A percentile compares a stretch with the other conserved stretches of the same genome.
Evolutionary conservation across 495 filamentous ascomycete genomes (phyloP).

Genomic region (Penicillium bialowiezense): DNA sequence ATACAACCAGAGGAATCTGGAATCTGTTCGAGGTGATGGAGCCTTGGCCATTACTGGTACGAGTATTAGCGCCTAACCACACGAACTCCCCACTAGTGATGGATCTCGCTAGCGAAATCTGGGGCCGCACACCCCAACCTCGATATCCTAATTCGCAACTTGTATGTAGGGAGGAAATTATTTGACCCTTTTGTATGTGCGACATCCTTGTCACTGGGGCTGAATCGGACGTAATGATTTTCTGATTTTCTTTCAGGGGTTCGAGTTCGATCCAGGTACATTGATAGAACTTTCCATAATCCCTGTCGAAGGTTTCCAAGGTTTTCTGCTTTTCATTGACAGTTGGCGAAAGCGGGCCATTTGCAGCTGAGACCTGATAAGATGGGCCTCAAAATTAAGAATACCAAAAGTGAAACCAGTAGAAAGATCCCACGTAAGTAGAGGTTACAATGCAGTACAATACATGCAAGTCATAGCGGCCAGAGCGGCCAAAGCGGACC

Average conservation of each 20-base stretch:
- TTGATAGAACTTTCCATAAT: slow-evolving; percentile 22
- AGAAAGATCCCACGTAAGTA: slow-evolving; percentile 1
- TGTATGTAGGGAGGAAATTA: neutral
- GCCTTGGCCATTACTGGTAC: neutral
- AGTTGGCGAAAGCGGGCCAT: no score
- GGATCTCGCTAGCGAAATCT: slow-evolving; percentile 33
- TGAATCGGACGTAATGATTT: neutral
- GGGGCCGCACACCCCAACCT: slow-evolving; percentile 28
- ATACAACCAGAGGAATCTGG: neutral
- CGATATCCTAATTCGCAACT: slow-evolving; percentile 6
- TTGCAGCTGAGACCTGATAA: no score
- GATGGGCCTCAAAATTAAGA: neutral
- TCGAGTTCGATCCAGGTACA: slow-evolving; percentile 6
- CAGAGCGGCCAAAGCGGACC: slow-evolving; percentile 2
- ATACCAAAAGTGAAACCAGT: neutral
- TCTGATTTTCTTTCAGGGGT: slow-evolving; percentile 9
- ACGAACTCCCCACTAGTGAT: slow-evolving; percentile 25
- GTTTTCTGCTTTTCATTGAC: no score
- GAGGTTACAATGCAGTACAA: neutral
- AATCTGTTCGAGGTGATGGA: neutral
- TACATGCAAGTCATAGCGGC: slow-evolving; percentile 26
- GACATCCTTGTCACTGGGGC: slow-evolving; percentile 1
- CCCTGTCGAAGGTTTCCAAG: slow-evolving; percentile 12
- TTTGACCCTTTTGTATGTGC: no score
- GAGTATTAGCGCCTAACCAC: slow-evolving; percentile 14